phyloP scores from a whole-genome alignment of 1,284 basidiomycete species.

The Malassezia furfur region DNA sequence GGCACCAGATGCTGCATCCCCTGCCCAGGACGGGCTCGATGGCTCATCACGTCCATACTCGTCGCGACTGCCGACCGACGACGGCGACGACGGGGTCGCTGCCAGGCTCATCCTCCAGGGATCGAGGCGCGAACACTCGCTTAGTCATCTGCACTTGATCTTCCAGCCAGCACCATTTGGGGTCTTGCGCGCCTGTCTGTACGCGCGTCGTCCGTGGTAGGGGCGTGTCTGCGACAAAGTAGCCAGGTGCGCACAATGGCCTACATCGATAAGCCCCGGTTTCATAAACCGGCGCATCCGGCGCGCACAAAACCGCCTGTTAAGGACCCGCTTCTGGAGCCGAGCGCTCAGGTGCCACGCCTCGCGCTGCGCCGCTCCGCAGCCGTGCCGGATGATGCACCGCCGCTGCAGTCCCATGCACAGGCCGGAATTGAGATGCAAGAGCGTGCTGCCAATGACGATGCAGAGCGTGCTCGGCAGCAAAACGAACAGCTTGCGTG shows the following conservation, averaged over 20 bases:
- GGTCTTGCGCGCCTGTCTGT: neutral
- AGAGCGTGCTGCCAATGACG: neutral
- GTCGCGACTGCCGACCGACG: neutral
- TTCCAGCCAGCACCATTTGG: neutral
- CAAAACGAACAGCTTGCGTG: constrained; percentile 8
- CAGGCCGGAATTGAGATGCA: constrained; percentile 19
- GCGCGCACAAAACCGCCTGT: constrained; percentile 6
- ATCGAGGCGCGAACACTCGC: neutral
- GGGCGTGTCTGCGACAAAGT: neutral
- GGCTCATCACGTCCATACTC: neutral
- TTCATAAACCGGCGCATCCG: constrained; percentile 14
- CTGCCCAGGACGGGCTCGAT: constrained; percentile 10
- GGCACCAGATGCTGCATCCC: neutral
- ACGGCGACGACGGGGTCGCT: constrained; percentile 2
- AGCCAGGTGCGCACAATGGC: neutral
- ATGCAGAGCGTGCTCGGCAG: neutral
- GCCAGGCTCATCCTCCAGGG: neutral
- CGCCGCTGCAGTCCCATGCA: constrained; percentile 14
- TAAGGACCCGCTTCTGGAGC: constrained; percentile 8
- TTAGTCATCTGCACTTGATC: neutral
- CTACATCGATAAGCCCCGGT: constrained; percentile 17
- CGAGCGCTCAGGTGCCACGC: constrained; percentile 4
- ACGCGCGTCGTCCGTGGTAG: neutral
- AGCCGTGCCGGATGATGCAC: constrained; percentile 4
- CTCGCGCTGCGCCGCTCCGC: neutral